Percentiles rank a stretch among this genome's conserved stretches.
These are phyloP conservation scores for Aspergillus fumigatus DNA, from an alignment of 2,329 filamentous ascomycete species.

Conservation along the genomic window DNA sequence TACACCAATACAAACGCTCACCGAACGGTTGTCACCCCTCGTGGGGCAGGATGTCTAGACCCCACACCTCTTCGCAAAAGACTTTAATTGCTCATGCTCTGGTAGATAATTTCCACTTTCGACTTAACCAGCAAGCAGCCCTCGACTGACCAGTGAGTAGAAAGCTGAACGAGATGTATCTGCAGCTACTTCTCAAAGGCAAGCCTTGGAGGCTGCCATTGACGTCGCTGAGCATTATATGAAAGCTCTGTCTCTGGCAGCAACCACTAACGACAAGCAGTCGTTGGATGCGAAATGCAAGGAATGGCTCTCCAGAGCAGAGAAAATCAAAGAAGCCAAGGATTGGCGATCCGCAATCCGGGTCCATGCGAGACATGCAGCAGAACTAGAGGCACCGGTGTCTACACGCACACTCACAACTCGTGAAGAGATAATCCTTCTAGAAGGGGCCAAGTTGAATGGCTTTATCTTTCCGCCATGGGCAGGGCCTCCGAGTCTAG, in stretches of 20 bases:
- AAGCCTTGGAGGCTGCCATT: slow-evolving; percentile 72
- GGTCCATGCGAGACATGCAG: slow-evolving; percentile 21
- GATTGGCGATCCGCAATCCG: slow-evolving; percentile 26
- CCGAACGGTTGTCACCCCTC: slow-evolving; percentile 5
- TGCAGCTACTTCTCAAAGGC: slow-evolving; percentile 50
- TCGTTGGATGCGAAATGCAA: slow-evolving; percentile 66
- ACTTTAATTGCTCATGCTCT: slow-evolving; percentile 27
- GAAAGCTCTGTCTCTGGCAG: slow-evolving; percentile 62
- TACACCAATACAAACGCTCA: not conserved
- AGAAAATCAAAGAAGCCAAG: slow-evolving; percentile 61
- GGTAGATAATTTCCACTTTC: slow-evolving; percentile 19
- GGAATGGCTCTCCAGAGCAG: slow-evolving; percentile 65
- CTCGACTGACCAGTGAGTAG: slow-evolving; percentile 36
- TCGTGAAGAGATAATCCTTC: slow-evolving; percentile 70
- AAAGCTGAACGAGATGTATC: slow-evolving; percentile 52
- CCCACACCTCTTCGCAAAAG: slow-evolving; percentile 22
- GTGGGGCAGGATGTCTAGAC: slow-evolving; percentile 26
- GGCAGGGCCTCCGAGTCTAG: slow-evolving; percentile 57
- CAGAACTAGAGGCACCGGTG: slow-evolving; percentile 42
- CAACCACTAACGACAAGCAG: slow-evolving; percentile 58
- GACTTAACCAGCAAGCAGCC: not conserved
- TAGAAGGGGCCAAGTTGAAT: slow-evolving; percentile 74
- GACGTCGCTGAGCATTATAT: slow-evolving; percentile 76
- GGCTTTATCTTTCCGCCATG: slow-evolving; percentile 82
- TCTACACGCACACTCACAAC: slow-evolving; percentile 61